Evolutionary conservation across 306 rosid genomes (phyloP), one percentile per base, ranked within the genome.

Genomic region (Hippophae gyantsensis): DNA sequence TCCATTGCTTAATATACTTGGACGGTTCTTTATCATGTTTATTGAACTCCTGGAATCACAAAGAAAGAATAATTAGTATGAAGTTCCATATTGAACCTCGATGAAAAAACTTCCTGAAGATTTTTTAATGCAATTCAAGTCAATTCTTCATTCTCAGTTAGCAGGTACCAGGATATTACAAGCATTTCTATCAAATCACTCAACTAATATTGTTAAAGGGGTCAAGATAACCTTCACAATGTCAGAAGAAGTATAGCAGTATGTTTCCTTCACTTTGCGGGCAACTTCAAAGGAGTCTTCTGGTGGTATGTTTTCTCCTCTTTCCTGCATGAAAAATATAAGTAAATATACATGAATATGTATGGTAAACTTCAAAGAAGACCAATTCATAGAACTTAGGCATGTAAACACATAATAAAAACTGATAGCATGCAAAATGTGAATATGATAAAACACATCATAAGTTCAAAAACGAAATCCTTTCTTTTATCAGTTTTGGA

Each of bases 211-310:
- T 45, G 42, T 63, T 42, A 23, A 11, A 13, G 70, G 61, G 58
- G 32, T 57, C 64, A 64, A 65, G 60, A 63, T 48, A 60, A 90
- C 99, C 99, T 93, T 93, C 72, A 93, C 99, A 57, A 93, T 93
- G 81, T 93, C 99, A 44, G 99, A 88, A 75, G 82, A 78, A 54
- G 99, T 93, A 77, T 93, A 93, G 80, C 99, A 93, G 82, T 88
- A 71, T 75, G 75, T 82, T 74, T 93, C 99, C 78, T 93, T 93
- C 72, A 93, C 95, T 88, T 86, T 86, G 61, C 97, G 86, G 54
- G 99, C 99, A 62, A 93, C 99, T 48, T 93, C 99, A 79, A 88
- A 93, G 18, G 97, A 88, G 65, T 88, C 99, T 63, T 93, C 99
- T 5, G 95, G 97, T 5, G 99, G 99, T 62, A 93, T 61, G 74